A percentile compares a stretch with the other conserved stretches of the same genome.
phyloP scores from a whole-genome alignment of 305 asterid genomes.

The Fraxinus baroniana region DNA sequence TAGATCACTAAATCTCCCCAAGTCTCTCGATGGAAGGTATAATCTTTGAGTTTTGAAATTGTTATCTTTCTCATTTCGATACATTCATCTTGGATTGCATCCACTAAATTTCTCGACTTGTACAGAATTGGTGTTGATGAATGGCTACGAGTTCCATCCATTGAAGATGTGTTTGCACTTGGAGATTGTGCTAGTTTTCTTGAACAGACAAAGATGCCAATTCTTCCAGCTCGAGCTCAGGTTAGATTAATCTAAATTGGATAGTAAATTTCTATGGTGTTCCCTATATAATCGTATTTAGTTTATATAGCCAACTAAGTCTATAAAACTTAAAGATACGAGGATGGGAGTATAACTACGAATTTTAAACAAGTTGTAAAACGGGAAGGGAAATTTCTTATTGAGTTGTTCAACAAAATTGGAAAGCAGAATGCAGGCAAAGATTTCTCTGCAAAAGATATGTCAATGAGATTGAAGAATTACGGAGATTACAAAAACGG shows the following conservation, averaged over 20 bases:
- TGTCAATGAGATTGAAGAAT: background rate
- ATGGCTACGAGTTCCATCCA: constrained; percentile 75
- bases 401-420: constrained; percentile 48
- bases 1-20: constrained; percentile 59
- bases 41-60: background rate
- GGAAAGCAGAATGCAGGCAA: constrained; percentile 53
- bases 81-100: background rate
- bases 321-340: constrained; percentile 16
- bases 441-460: constrained; percentile 56
- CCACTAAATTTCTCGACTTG: background rate
- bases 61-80: background rate
- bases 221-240: constrained; percentile 95
- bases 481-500: too few species aligned
- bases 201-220: constrained; percentile 64
- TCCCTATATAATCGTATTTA: too few species aligned
- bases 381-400: constrained; percentile 81
- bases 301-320: too few species aligned
- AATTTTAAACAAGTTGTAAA: constrained; percentile 61
- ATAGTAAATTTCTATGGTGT: background rate
- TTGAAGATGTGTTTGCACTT: constrained; percentile 72
- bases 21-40: constrained; percentile 89
- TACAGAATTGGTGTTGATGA: constrained; percentile 78
- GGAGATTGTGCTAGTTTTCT: constrained; percentile 93
- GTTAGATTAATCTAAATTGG: constrained; percentile 16
- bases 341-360: constrained; percentile 21